Conservation (phyloP, 2,329 filamentous ascomycete species). For the Trichoderma cornu-damae region DNA sequence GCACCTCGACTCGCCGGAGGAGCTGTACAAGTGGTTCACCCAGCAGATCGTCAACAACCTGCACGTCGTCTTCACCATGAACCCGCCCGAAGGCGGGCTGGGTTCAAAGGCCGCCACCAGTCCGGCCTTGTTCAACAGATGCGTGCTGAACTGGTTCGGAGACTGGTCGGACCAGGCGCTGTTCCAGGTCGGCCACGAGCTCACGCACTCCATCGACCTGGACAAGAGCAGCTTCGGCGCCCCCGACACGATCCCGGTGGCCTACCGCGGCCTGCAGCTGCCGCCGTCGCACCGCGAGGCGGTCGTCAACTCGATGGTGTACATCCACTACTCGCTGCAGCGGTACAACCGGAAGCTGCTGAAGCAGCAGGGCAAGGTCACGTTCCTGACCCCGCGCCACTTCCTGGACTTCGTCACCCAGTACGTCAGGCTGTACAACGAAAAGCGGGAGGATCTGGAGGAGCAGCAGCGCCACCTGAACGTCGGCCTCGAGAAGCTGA, state of each 20-base stretch:
- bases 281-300: slow-evolving; percentile 88
- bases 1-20: slow-evolving; percentile 93
- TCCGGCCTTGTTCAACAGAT: slow-evolving; percentile 98
- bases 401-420: slow-evolving; percentile 98
- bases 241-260: slow-evolving; percentile 87
- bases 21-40: slow-evolving; percentile 99
- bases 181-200: slow-evolving; percentile 93
- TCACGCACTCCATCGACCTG: slow-evolving; percentile 93
- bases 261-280: slow-evolving; percentile 76
- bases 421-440: slow-evolving; percentile 94
- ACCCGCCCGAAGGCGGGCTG: slow-evolving; percentile 90
- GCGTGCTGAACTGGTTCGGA: slow-evolving; percentile 98
- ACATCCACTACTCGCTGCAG: slow-evolving; percentile 92
- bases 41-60: slow-evolving; percentile 98
- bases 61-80: slow-evolving; percentile 99
- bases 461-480: slow-evolving; percentile 98
- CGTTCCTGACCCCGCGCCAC: slow-evolving; percentile 91
- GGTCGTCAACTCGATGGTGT: slow-evolving; percentile 97
- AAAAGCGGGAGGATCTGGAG: slow-evolving; percentile 96
- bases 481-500: slow-evolving; percentile 93
- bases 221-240: slow-evolving; percentile 81
- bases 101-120: slow-evolving; percentile 96
- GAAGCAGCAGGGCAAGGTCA: slow-evolving; percentile 87
- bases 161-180: slow-evolving; percentile 99
- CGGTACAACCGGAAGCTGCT: slow-evolving; percentile 81